phyloP scores from a whole-genome alignment of 2,329 filamentous ascomycete genomes.

The Ophiostoma montium region DNA sequence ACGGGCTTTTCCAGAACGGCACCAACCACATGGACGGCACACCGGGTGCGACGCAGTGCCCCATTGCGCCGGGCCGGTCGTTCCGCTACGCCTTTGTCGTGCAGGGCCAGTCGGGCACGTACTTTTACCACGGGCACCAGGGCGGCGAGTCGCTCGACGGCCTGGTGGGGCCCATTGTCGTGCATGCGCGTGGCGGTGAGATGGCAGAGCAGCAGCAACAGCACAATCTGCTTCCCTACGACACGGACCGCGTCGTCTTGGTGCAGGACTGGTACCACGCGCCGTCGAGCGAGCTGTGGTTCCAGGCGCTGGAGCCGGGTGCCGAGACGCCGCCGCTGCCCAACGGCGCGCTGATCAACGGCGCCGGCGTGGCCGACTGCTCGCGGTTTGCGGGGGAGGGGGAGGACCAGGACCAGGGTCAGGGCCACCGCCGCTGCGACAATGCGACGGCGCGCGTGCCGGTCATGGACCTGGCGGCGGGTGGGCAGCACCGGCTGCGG shows the following conservation, averaged over 20 bases:
- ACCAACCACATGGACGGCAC: slow-evolving; percentile 59
- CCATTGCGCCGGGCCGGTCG: slow-evolving; percentile 39
- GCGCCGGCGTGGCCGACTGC: slow-evolving; percentile 32
- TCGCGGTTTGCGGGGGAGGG: slow-evolving; percentile 20
- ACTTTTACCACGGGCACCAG: slow-evolving; percentile 66
- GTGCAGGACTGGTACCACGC: slow-evolving; percentile 59
- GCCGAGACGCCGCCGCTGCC: slow-evolving; percentile 49
- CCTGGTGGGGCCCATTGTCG: slow-evolving; percentile 41
- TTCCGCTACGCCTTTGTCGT: slow-evolving; percentile 36
- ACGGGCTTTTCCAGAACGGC: slow-evolving; percentile 62
- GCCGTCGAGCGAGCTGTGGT: slow-evolving; percentile 34
- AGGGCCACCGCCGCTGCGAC: slow-evolving; percentile 34
- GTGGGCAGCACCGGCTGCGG: slow-evolving; percentile 48
- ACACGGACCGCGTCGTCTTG: slow-evolving; percentile 50
- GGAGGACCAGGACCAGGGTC: too few relatives aligned
- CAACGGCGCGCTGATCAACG: slow-evolving; percentile 56
- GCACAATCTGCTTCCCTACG: slow-evolving; percentile 40
- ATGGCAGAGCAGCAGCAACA: slow-evolving; percentile 24
- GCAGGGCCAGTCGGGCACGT: slow-evolving; percentile 21
- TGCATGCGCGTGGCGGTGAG: slow-evolving; percentile 40
- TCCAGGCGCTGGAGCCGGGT: slow-evolving; percentile 38
- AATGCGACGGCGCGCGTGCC: slow-evolving; percentile 24
- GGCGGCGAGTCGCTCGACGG: slow-evolving; percentile 58
- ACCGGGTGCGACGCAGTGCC: slow-evolving; percentile 44
- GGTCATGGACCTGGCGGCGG: slow-evolving; percentile 32